Conservation (phyloP, 108 stramenopile genomes). For the Cyclotella cryptica region DNA sequence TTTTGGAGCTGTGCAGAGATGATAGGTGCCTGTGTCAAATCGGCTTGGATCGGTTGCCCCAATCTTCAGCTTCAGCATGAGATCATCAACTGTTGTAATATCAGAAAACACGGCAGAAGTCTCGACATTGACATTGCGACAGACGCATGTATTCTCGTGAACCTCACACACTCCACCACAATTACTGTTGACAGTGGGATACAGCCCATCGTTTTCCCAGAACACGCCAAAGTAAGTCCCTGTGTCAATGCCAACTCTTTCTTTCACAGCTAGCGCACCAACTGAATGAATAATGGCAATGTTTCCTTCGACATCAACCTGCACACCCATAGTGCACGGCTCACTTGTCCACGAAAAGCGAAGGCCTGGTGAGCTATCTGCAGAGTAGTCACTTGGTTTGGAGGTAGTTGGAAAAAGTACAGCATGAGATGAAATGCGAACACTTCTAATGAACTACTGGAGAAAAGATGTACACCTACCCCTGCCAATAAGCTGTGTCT, state of each 20-base stretch:
- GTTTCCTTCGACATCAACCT: slow-evolving; percentile 58
- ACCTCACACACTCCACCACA: slow-evolving; percentile 40
- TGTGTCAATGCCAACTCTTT: slow-evolving; percentile 20
- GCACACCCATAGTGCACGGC: slow-evolving; percentile 50
- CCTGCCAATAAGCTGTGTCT: slow-evolving; percentile 15
- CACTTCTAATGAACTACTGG: no score
- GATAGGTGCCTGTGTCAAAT: slow-evolving; percentile 20
- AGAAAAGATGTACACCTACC: not conserved
- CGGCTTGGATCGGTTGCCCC: slow-evolving; percentile 28
- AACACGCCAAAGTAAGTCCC: slow-evolving; percentile 41
- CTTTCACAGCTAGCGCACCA: slow-evolving; percentile 20
- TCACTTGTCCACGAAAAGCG: slow-evolving; percentile 58
- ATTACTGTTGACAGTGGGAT: slow-evolving; percentile 24
- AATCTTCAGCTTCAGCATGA: slow-evolving; percentile 22
- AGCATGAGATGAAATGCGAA: not conserved
- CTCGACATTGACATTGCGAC: slow-evolving; percentile 9
- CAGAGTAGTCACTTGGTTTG: slow-evolving; percentile 1
- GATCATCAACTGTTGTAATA: slow-evolving; percentile 13
- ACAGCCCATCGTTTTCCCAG: slow-evolving; percentile 19
- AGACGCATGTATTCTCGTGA: slow-evolving; percentile 30
- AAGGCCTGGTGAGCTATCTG: slow-evolving; percentile 17
- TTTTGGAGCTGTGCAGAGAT: slow-evolving; percentile 17
- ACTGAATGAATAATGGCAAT: slow-evolving; percentile 61
- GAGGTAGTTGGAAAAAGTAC: not conserved
- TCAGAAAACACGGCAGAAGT: slow-evolving; percentile 19